Conservation (phyloP, 257 asterid genomes). For the Cynanchum wilfordii region DNA sequence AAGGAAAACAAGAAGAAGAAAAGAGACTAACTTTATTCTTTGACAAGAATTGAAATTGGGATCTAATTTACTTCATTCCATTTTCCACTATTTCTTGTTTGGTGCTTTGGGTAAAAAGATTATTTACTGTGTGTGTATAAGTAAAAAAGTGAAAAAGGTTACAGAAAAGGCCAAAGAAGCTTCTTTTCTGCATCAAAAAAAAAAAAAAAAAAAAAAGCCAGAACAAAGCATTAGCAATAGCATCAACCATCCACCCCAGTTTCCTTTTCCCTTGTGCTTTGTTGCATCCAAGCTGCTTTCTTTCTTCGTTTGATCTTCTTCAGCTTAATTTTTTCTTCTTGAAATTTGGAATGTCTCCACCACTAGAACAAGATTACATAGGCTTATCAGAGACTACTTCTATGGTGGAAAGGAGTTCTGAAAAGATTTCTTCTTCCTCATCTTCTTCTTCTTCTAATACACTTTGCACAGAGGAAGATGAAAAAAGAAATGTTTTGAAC, state of each 20-base stretch:
- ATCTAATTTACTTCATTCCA: too few species aligned
- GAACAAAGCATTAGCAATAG: constrained; percentile 5
- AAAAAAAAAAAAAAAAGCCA: not conserved
- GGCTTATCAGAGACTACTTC: constrained; percentile 58
- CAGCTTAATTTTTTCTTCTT: constrained; percentile 6
- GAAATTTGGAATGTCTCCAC: constrained; percentile 38
- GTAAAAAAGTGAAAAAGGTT: constrained; percentile 15
- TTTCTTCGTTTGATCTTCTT: not conserved
- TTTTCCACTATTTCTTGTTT: too few species aligned
- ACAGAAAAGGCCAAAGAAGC: constrained; percentile 47
- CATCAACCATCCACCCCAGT: not conserved
- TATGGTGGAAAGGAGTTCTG: constrained; percentile 36
- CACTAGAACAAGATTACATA: constrained; percentile 59
- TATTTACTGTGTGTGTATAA: too few species aligned
- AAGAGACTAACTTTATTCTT: too few species aligned
- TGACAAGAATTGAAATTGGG: too few species aligned
- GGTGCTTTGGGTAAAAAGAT: too few species aligned
- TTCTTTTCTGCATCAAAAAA: constrained; percentile 29
- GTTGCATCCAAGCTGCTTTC: constrained; percentile 20
- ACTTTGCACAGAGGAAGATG: constrained; percentile 17
- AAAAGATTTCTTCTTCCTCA: constrained; percentile 19
- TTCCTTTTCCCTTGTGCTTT: not conserved
- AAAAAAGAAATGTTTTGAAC: constrained; percentile 27
- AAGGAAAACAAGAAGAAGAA: too few species aligned
- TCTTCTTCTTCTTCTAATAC: constrained; percentile 27